A percentile compares a stretch with the other conserved stretches of the same genome.
Conservation (phyloP, 2,329 filamentous ascomycete species). For the Talaromyces sp. region DNA sequence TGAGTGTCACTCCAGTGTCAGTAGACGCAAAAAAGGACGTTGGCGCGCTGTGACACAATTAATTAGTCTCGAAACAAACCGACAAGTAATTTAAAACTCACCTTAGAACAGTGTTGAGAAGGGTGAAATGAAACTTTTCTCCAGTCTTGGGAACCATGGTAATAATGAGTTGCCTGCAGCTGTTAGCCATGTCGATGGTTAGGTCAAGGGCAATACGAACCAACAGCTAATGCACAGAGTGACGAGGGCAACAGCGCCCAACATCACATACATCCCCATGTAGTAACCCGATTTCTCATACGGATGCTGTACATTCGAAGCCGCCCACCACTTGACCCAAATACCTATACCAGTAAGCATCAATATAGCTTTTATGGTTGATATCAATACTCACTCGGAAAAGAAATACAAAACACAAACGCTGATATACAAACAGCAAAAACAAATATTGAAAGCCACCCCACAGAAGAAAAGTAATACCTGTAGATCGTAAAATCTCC, state of each 20-base stretch:
- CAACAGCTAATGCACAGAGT: conserved; percentile 33
- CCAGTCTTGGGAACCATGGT: conserved; percentile 51
- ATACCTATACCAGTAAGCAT: conserved; percentile 19
- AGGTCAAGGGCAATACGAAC: conserved; percentile 13
- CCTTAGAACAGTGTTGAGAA: conserved; percentile 46
- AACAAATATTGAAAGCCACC: conserved; percentile 26
- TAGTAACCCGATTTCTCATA: conserved; percentile 31
- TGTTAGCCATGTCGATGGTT: background rate
- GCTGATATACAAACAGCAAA: conserved; percentile 33
- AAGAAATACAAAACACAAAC: conserved; percentile 38
- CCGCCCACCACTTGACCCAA: conserved; percentile 40
- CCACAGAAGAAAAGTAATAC: conserved; percentile 35
- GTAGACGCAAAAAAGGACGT: conserved; percentile 40
- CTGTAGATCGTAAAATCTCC: conserved; percentile 41
- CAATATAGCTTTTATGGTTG: background rate
- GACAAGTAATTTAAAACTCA: conserved; percentile 11
- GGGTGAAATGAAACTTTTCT: conserved; percentile 42
- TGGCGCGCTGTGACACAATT: conserved; percentile 23
- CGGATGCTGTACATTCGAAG: conserved; percentile 29
- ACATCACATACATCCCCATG: conserved; percentile 35
- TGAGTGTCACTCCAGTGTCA: conserved; percentile 37
- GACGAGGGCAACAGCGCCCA: conserved; percentile 32
- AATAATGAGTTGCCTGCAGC: conserved; percentile 44
- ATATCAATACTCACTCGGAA: conserved; percentile 29
- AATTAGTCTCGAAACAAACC: conserved; percentile 9